A percentile compares a stretch with the other conserved stretches of the same genome.
These are phyloP conservation scores for Gossypium bickii DNA, from an alignment of 345 rosid species.

Conservation along the genomic window DNA sequence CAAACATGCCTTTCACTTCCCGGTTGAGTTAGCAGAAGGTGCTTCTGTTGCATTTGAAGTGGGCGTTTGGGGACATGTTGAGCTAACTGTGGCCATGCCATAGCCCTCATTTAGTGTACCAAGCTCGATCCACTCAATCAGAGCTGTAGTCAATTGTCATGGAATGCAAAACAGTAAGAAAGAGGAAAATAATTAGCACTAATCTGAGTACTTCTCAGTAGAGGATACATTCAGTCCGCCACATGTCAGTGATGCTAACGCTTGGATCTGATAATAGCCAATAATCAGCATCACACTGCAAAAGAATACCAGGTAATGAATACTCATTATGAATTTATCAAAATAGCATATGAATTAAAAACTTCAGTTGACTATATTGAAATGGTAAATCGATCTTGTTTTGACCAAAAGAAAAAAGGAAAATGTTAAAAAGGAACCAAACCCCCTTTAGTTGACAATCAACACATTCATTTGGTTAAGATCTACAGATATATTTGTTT, in stretches of 20 bases:
- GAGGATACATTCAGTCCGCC: slow-evolving; percentile 87
- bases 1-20: slow-evolving; percentile 22
- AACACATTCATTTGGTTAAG: background rate
- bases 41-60: slow-evolving; percentile 40
- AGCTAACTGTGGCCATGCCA: slow-evolving; percentile 30
- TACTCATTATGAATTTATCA: background rate
- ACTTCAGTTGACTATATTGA: background rate
- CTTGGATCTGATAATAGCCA: slow-evolving; percentile 91
- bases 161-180: slow-evolving; percentile 18
- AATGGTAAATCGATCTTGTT: background rate
- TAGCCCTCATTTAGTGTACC: slow-evolving; percentile 40
- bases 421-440: background rate
- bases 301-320: slow-evolving; percentile 16
- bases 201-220: background rate
- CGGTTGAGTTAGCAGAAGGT: slow-evolving; percentile 31
- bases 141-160: slow-evolving; percentile 40
- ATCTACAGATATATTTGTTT: background rate
- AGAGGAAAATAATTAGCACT: background rate
- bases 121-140: slow-evolving; percentile 52
- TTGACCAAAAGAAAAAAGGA: background rate
- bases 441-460: background rate
- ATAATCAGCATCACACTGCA: slow-evolving; percentile 84
- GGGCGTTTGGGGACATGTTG: slow-evolving; percentile 54
- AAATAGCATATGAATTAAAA: background rate
- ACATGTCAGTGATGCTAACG: slow-evolving; percentile 83